Evolutionary conservation across 2,329 filamentous ascomycete species (phyloP).

Genomic region (Colletotrichum graminicola): DNA sequence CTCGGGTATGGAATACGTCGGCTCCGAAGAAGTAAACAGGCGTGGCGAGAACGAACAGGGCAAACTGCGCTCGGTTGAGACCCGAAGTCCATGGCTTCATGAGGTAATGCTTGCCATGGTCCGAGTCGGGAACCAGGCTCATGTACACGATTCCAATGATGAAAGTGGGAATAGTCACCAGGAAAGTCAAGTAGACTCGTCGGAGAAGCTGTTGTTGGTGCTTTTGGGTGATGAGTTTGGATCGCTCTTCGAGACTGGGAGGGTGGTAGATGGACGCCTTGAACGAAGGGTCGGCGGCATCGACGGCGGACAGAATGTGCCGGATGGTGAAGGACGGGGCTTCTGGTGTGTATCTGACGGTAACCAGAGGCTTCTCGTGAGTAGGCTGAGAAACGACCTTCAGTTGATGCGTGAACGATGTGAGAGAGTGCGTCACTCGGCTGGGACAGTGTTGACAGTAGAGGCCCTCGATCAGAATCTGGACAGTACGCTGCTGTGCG

Average conservation of each 20-base stretch:
- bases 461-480: slow-evolving; percentile 77
- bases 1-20: slow-evolving; percentile 84
- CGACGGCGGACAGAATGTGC: slow-evolving; percentile 76
- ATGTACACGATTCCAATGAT: slow-evolving; percentile 92
- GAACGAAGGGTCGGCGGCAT: slow-evolving; percentile 74
- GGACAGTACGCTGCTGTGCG: slow-evolving; percentile 65
- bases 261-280: slow-evolving; percentile 80
- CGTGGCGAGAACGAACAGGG: slow-evolving; percentile 84
- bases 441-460: slow-evolving; percentile 80
- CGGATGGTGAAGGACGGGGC: slow-evolving; percentile 80
- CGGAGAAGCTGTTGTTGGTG: slow-evolving; percentile 77
- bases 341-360: slow-evolving; percentile 76
- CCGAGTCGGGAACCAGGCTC: slow-evolving; percentile 76
- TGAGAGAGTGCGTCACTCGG: slow-evolving; percentile 66
- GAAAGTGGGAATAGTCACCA: slow-evolving; percentile 84
- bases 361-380: slow-evolving; percentile 74
- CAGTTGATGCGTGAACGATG: slow-evolving; percentile 64
- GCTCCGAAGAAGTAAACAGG: slow-evolving; percentile 90
- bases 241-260: slow-evolving; percentile 85
- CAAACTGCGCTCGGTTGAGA: slow-evolving; percentile 81
- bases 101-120: slow-evolving; percentile 72
- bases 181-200: slow-evolving; percentile 77
- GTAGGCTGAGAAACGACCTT: slow-evolving; percentile 68
- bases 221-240: slow-evolving; percentile 76
- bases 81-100: slow-evolving; percentile 79